Base-by-base conservation (phyloP, 2,329 filamentous ascomycete genomes). In the Fusarium penzigii region DNA sequence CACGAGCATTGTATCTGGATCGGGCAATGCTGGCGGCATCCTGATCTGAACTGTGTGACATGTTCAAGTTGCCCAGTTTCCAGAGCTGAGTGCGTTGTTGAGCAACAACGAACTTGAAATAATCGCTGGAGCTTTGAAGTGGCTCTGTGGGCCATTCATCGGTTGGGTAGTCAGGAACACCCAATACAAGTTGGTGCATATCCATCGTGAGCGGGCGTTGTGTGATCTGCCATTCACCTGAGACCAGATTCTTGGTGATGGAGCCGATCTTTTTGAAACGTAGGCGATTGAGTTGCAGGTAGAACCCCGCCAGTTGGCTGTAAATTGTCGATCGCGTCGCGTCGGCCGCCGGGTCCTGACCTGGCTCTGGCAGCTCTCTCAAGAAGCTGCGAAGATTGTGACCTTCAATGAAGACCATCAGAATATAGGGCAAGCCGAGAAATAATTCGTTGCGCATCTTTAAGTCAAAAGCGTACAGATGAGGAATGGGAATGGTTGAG, bases 191-290 rank as follows among this genome's bases (percentile, higher is more conserved):
- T n/a, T 44, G 42, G 25, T 44, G 42, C 42, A 44, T 44, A 29
- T 44, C 42, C 9, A 44, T 44, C 20, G 42, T 44, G 42, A 44
- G 42, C 6, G 42, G 42, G 42, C 42, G 42, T n/a, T 44, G 29
- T 29, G 42, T 44, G 42, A 44, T 32, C 11, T 8, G 11, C 42
- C 42, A 44, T 17, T 14, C 20, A 8, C 42, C 42, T 20, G 42
- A 10, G 7, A 17, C 42, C 42, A 29, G 7, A n/a, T 44, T 29
- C 17, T 44, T 44, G 20, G 42, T 29, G 25, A 44, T n/a, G 6
- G 42, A 44, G 20, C 42, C 42, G 16, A 44, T 44, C 10, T 11
- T 29, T 14, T 29, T 9, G n/a, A 32, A n/a, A 12, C 7, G 20
- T n/a, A 44, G 29, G 42, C 20, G 42, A 32, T 44, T 29, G 6